A percentile compares a stretch with the other conserved stretches of the same genome.
Conservation (phyloP, 352 stramenopile species). For the Phytophthora pinifolia region DNA sequence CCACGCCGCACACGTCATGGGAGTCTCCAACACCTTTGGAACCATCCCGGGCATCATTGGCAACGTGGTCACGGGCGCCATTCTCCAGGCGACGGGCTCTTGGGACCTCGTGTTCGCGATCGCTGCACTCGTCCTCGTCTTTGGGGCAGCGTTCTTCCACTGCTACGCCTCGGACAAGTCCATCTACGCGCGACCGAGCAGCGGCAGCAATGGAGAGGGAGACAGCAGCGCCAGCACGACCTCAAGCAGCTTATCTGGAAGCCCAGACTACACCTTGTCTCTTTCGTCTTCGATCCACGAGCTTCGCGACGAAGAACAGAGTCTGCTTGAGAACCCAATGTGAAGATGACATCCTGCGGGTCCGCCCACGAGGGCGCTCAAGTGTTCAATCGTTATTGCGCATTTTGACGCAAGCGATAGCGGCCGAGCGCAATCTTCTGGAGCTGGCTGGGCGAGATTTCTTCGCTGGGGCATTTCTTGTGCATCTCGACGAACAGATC, state of each 20-base stretch:
- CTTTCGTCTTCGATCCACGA: conserved; percentile 30
- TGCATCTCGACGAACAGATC: conserved; percentile 80
- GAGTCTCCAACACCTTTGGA: conserved; percentile 84
- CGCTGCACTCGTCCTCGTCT: conserved; percentile 64
- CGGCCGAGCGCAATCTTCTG: conserved; percentile 66
- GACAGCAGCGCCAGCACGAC: conserved; percentile 33
- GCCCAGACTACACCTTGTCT: conserved; percentile 31
- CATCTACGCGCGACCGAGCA: conserved; percentile 43
- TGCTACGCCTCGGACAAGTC: conserved; percentile 75
- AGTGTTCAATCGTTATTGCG: conserved; percentile 19
- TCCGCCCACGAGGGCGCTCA: background rate
- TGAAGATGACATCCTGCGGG: conserved; percentile 4
- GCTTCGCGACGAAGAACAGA: conserved; percentile 54
- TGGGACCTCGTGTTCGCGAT: conserved; percentile 89
- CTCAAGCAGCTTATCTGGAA: conserved; percentile 35
- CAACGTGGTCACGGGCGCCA: conserved; percentile 83
- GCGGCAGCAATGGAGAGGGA: conserved; percentile 17
- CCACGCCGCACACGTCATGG: conserved; percentile 86
- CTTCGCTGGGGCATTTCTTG: conserved; percentile 48
- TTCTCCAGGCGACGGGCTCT: conserved; percentile 63
- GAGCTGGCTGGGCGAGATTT: conserved; percentile 48
- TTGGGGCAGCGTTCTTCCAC: conserved; percentile 77
- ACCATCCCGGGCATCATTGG: conserved; percentile 85
- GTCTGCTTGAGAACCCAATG: conserved; percentile 47
- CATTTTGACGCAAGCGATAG: conserved; percentile 46